Conservation (phyloP, 257 asterid species). For the Petrea volubilis region DNA sequence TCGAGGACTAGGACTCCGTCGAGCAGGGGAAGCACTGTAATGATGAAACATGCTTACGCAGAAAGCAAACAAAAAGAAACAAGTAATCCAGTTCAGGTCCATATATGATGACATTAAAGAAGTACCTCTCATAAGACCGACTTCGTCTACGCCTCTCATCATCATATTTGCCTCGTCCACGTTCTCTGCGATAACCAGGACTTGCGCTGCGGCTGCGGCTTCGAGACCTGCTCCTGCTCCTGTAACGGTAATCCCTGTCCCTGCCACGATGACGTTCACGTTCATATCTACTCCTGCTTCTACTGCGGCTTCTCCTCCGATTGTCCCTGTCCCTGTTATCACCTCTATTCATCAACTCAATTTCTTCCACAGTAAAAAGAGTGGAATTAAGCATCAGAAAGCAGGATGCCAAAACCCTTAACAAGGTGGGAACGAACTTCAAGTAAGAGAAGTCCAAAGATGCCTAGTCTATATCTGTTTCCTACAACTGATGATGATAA, state of each 20-base stretch:
- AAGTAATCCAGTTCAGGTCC: neutral
- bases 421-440: neutral
- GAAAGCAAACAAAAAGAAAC: neutral
- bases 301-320: slow-evolving; percentile 74
- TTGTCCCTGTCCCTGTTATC: slow-evolving; percentile 63
- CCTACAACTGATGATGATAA: neutral
- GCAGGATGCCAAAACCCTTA: neutral
- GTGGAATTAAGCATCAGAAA: neutral
- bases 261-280: slow-evolving; percentile 69
- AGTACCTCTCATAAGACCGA: slow-evolving; percentile 76
- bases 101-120: neutral
- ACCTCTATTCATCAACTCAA: slow-evolving; percentile 41
- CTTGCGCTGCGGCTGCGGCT: slow-evolving; percentile 70
- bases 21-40: slow-evolving; percentile 80
- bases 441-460: neutral
- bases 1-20: slow-evolving; percentile 70
- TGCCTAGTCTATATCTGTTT: neutral
- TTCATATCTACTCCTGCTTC: slow-evolving; percentile 75
- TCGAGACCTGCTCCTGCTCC: slow-evolving; percentile 53
- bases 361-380: neutral
- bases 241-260: slow-evolving; percentile 54
- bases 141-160: slow-evolving; percentile 74
- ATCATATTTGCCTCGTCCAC: slow-evolving; percentile 74
- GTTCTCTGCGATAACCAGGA: slow-evolving; percentile 69
- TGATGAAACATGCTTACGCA: slow-evolving; percentile 12